These are phyloP conservation scores for Lentinula sp. DNA, from an alignment of 768 basidiomycete species.

Conservation along the genomic window DNA sequence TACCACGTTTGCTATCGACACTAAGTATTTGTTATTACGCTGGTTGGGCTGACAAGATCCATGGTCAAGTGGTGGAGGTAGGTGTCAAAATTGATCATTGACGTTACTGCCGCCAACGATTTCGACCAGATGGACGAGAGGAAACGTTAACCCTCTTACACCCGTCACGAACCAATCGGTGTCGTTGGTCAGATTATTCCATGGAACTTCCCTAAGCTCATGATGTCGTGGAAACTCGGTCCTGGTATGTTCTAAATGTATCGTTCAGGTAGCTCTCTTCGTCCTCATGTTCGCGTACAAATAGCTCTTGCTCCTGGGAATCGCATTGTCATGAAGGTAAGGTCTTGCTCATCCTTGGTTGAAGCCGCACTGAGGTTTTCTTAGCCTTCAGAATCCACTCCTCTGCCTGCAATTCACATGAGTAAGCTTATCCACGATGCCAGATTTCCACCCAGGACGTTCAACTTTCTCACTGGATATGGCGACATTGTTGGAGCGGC, in stretches of 20 bases:
- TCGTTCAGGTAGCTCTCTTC: conserved; percentile 23
- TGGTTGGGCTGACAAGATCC: conserved; percentile 23
- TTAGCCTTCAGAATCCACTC: conserved; percentile 55
- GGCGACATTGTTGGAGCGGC: conserved; percentile 67
- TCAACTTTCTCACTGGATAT: conserved; percentile 74
- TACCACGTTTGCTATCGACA: conserved; percentile 21
- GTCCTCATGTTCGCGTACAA: conserved; percentile 39
- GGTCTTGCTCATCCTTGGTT: neutral
- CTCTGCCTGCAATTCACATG: conserved; percentile 42
- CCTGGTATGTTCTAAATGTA: conserved; percentile 20
- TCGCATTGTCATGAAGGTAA: conserved; percentile 37
- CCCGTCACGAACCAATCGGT: conserved; percentile 56
- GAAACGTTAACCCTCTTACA: conserved; percentile 44
- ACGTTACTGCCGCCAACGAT: neutral
- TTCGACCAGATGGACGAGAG: conserved; percentile 9
- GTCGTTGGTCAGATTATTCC: conserved; percentile 29
- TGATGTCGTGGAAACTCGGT: conserved; percentile 57
- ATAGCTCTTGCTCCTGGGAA: conserved; percentile 56
- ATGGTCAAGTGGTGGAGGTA: conserved; percentile 33
- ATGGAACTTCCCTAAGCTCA: conserved; percentile 14
- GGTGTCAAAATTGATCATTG: neutral
- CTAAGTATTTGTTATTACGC: conserved; percentile 42
- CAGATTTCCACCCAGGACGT: conserved; percentile 53
- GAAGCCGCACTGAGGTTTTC: neutral
- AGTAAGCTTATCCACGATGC: conserved; percentile 43